Percentiles rank a stretch among this genome's conserved stretches.
Evolutionary conservation across 345 rosid genomes (phyloP).

Genomic region (Barbarea vulgaris): DNA sequence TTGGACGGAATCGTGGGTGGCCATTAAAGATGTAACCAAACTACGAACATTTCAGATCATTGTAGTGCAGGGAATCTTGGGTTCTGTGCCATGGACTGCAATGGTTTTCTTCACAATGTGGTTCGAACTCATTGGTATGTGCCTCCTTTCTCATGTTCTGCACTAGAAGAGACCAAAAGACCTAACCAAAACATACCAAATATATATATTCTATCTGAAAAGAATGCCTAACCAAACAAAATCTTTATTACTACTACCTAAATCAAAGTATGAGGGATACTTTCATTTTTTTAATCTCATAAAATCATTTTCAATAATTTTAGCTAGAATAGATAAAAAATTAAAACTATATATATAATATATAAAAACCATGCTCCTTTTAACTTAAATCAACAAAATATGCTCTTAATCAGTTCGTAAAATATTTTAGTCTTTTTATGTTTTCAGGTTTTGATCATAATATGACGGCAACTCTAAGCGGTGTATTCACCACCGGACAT

Average conservation of each 20-base stretch:
- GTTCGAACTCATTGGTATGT: constrained; percentile 85
- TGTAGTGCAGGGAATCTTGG: constrained; percentile 78
- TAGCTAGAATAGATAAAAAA: background rate
- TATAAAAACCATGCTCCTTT: background rate
- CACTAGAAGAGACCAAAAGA: background rate
- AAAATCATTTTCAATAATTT: background rate
- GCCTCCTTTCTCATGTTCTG: background rate
- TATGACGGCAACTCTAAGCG: constrained; percentile 61
- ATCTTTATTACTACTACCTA: background rate
- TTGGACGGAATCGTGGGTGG: constrained; percentile 73
- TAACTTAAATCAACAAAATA: background rate
- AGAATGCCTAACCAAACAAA: background rate
- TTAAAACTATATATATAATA: background rate
- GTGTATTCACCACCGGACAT: constrained; percentile 71
- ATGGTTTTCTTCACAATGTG: constrained; percentile 93
- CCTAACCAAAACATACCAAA: background rate
- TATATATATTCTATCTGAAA: background rate
- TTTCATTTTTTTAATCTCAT: too few relatives aligned
- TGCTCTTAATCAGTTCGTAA: background rate
- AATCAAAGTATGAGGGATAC: background rate
- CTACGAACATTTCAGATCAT: constrained; percentile 79
- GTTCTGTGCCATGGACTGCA: constrained; percentile 84
- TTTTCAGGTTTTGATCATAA: constrained; percentile 73
- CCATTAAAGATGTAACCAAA: constrained; percentile 68
- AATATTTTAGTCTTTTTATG: background rate